A percentile compares a stretch with the other conserved stretches of the same genome.
Conservation (phyloP, 2,329 filamentous ascomycete genomes). For the Diaporthe nobilis region DNA sequence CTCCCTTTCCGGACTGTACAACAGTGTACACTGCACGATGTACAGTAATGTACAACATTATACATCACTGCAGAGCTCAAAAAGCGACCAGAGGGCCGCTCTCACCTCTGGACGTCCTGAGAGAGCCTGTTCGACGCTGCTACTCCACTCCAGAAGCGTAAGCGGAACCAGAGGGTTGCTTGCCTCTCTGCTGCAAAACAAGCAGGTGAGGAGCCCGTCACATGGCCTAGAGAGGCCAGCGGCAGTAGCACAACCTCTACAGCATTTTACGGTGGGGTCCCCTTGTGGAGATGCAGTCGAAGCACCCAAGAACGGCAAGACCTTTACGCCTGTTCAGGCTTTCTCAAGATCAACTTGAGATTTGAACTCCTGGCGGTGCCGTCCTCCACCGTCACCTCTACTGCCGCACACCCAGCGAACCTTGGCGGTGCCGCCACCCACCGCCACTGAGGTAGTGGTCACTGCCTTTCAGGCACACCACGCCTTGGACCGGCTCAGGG, state of each 20-base stretch:
- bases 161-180: background rate
- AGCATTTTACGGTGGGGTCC: background rate
- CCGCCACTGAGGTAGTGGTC: background rate
- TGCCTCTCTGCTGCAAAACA: too few species aligned
- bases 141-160: background rate
- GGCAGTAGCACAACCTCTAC: background rate
- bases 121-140: background rate
- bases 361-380: background rate
- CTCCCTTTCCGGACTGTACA: background rate
- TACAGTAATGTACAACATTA: background rate
- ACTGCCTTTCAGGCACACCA: background rate
- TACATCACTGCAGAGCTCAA: too few species aligned
- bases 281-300: background rate
- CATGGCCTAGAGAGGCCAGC: background rate
- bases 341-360: background rate
- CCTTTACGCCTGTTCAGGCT: background rate
- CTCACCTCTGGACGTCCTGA: background rate
- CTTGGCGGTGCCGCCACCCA: background rate
- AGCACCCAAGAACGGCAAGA: background rate
- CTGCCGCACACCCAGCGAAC: too few species aligned
- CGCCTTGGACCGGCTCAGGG: background rate
- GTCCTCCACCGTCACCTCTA: background rate
- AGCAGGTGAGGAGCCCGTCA: background rate
- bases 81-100: background rate
- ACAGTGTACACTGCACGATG: background rate